phyloP scores from a whole-genome alignment of 768 basidiomycete species.

The Amanita subjunquillea region DNA sequence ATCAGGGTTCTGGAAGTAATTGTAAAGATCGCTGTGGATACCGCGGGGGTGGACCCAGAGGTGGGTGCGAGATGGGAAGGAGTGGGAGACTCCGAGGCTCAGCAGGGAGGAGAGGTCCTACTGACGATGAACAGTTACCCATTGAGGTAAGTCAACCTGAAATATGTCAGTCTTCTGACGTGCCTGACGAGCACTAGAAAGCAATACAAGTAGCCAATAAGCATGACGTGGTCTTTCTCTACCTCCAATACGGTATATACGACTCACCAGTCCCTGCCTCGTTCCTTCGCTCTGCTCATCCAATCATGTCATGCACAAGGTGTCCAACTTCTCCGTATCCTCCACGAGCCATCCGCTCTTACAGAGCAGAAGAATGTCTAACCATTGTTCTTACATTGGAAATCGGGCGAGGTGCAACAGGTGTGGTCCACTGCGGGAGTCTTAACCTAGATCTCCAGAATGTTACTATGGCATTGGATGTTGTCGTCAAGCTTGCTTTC shows the following conservation, averaged over 20 bases:
- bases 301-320: conserved; percentile 1
- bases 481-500: too few species aligned
- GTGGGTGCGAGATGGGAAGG: background rate
- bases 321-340: conserved; percentile 5
- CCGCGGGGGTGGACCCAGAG: background rate
- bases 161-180: conserved; percentile 1
- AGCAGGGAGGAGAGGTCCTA: conserved; percentile 6
- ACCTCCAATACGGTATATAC: conserved; percentile 6
- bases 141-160: too few species aligned
- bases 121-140: conserved; percentile 4
- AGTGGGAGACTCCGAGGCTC: conserved; percentile 7
- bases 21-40: conserved; percentile 2
- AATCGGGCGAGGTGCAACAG: conserved; percentile 11
- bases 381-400: conserved; percentile 10
- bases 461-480: too few species aligned
- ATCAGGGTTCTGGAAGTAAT: conserved; percentile 2
- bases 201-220: background rate
- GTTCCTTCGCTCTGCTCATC: conserved; percentile 7
- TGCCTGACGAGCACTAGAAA: conserved; percentile 5
- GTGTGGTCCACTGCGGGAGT: too few species aligned
- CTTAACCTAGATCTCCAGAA: too few species aligned
- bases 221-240: conserved; percentile 5
- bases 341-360: conserved; percentile 7
- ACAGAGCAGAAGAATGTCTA: conserved; percentile 9
- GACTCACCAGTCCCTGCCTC: conserved; percentile 6